These are phyloP conservation scores for Trichocomaceae sp. DNA, from an alignment of 2,329 filamentous ascomycete species.

Conservation along the genomic window DNA sequence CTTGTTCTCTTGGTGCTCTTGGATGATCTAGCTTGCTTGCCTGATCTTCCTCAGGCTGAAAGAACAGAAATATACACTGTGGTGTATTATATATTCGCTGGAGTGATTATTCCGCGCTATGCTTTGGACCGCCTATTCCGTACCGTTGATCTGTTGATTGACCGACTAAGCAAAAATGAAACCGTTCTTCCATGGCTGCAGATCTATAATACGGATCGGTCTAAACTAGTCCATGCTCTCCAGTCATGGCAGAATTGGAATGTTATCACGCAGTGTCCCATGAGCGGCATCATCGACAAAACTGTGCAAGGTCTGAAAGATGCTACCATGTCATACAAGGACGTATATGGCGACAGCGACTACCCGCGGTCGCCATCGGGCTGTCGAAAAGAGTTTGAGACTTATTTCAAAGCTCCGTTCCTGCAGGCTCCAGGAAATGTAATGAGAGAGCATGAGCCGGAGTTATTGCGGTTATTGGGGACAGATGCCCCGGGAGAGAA, in stretches of 20 bases:
- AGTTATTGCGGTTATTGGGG: conserved; percentile 8
- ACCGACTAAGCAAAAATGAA: background rate
- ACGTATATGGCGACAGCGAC: background rate
- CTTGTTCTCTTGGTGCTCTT: conserved; percentile 11
- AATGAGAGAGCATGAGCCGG: conserved; percentile 10
- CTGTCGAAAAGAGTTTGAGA: conserved; percentile 11
- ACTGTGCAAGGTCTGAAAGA: background rate
- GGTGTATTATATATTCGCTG: conserved; percentile 11
- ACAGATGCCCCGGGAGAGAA: background rate
- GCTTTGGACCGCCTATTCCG: conserved; percentile 1
- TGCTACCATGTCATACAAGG: background rate
- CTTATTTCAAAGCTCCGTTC: conserved; percentile 6
- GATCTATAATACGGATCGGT: conserved; percentile 2
- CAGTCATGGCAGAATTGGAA: conserved; percentile 5
- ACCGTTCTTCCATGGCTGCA: conserved; percentile 7
- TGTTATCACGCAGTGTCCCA: background rate
- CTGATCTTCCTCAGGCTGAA: conserved; percentile 4
- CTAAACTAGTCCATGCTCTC: conserved; percentile 1
- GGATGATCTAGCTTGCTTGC: conserved; percentile 11
- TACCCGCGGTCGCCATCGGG: conserved; percentile 6
- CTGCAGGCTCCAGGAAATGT: conserved; percentile 11
- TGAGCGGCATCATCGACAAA: background rate
- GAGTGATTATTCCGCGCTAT: conserved; percentile 11
- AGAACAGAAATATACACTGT: conserved; percentile 10
- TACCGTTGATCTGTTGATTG: conserved; percentile 1